phyloP scores from a whole-genome alignment of 129 eudicot genomes.

The Smallanthus sonchifolius region DNA sequence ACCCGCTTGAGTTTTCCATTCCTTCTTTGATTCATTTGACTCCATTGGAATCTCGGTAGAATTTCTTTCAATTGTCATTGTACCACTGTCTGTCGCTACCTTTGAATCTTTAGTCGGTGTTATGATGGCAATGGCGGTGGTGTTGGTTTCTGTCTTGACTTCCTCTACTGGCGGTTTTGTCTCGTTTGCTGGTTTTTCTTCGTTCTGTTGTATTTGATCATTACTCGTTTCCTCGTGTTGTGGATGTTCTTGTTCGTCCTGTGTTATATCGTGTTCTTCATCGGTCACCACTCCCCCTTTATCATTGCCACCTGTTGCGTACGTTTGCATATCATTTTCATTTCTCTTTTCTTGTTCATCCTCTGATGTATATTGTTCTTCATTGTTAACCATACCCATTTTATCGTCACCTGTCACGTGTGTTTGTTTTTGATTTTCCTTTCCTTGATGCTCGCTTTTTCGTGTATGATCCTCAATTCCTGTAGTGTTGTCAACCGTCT shows the following conservation, averaged over 20 bases:
- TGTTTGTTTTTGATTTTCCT: constrained; percentile 7
- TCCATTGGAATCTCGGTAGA: constrained; percentile 61
- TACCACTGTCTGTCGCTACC: neutral
- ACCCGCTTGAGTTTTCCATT: constrained; percentile 63
- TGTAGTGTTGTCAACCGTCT: constrained; percentile 10
- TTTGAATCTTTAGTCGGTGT: constrained; percentile 14
- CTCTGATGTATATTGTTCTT: constrained; percentile 10
- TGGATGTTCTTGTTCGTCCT: constrained; percentile 40
- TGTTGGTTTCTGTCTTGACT: constrained; percentile 5
- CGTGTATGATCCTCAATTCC: constrained; percentile 9
- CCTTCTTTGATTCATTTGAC: constrained; percentile 51
- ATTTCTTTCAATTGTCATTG: constrained; percentile 20
- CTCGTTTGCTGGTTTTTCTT: constrained; percentile 22
- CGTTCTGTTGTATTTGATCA: constrained; percentile 38
- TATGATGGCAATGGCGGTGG: neutral
- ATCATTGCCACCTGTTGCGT: neutral
- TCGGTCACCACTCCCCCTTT: constrained; percentile 4
- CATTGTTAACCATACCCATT: neutral
- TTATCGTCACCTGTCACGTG: neutral
- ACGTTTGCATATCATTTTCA: neutral
- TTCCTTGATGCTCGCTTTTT: neutral
- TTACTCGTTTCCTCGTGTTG: constrained; percentile 35
- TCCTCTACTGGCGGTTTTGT: constrained; percentile 10
- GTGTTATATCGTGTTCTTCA: constrained; percentile 21
- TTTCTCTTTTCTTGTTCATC: constrained; percentile 5